Evolutionary conservation across 2,329 filamentous ascomycete genomes (phyloP).

Genomic region (Sclerotinia glacialis): DNA sequence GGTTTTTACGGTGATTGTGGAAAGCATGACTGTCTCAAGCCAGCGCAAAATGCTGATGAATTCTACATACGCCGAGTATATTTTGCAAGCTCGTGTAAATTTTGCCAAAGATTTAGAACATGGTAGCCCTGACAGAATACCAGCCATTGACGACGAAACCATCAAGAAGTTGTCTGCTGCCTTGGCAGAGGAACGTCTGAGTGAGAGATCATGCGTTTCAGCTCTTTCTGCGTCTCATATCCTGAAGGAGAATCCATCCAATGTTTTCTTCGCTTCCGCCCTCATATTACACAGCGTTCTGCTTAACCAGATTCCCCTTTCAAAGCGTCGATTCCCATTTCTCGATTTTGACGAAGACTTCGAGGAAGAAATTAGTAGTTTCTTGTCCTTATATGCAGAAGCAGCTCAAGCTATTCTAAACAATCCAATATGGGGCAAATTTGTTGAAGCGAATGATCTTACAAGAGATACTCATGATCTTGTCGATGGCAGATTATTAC

Average conservation of each 20-base stretch:
- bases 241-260: constrained; percentile 34
- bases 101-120: constrained; percentile 21
- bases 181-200: constrained; percentile 34
- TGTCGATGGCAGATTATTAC: constrained; percentile 52
- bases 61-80: constrained; percentile 24
- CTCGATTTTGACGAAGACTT: constrained; percentile 39
- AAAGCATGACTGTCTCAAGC: constrained; percentile 34
- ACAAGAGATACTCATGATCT: constrained; percentile 52
- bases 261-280: constrained; percentile 40
- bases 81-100: constrained; percentile 23
- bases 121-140: neutral
- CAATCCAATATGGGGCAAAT: constrained; percentile 31
- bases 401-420: constrained; percentile 41
- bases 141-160: constrained; percentile 20
- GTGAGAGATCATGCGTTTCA: constrained; percentile 39
- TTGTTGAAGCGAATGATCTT: constrained; percentile 30
- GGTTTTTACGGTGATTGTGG: constrained; percentile 50
- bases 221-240: constrained; percentile 37
- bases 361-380: constrained; percentile 40
- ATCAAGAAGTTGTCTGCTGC: constrained; percentile 26
- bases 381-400: constrained; percentile 42
- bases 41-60: constrained; percentile 26
- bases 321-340: constrained; percentile 41
- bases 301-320: constrained; percentile 43
- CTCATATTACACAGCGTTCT: constrained; percentile 46